Base-by-base conservation (phyloP, 75 land plant genomes). In the Pinus albicaulis region DNA sequence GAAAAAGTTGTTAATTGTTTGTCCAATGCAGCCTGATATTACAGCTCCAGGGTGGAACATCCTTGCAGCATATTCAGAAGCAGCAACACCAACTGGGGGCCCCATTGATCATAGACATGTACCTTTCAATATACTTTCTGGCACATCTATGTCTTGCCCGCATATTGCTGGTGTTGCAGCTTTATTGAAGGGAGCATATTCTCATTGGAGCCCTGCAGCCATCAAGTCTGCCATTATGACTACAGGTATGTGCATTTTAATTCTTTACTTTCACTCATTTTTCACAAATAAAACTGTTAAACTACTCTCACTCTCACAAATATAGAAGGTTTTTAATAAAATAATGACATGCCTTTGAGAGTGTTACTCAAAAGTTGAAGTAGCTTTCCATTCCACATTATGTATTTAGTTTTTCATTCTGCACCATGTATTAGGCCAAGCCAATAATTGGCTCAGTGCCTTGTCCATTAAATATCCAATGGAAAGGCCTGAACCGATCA, bases 151-250 rank as follows among this genome's bases (percentile, higher is more conserved):
- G 82, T 56, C 82, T 19, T 69, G 74, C 55, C 82, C 82, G 57
- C 82, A 81, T 58, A 52, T 79, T 14, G 65, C 74, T 52, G 82
- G 82, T 23, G n/a, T 80, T 44, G 83, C 82, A 2, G 75, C 82
- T 7, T 60, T 80, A 23, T 24, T 81, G 13, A 81, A 58, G 31
- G 75, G 82, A 36, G 61, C 61, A 56, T 48, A 81, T 70, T 74
- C 82, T 36, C 44, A 78, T 41, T 81, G 82, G 82, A 81, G 82
- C 48, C 66, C 82, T n/a, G 82, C 82, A 53, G 82, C 82, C 66
- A 71, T 81, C 22, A 68, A 58, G 44, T 81, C 82, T 7, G 82
- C 82, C 38, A 68, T 81, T 24, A 56, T 81, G 71, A 81, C 82
- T 68, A 71, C 74, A 38, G 82, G 71, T 68, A 38, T 7, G 5